A percentile compares a stretch with the other conserved stretches of the same genome.
Conservation (phyloP, 2,329 filamentous ascomycete species). For the Epichloe aotearoae region DNA sequence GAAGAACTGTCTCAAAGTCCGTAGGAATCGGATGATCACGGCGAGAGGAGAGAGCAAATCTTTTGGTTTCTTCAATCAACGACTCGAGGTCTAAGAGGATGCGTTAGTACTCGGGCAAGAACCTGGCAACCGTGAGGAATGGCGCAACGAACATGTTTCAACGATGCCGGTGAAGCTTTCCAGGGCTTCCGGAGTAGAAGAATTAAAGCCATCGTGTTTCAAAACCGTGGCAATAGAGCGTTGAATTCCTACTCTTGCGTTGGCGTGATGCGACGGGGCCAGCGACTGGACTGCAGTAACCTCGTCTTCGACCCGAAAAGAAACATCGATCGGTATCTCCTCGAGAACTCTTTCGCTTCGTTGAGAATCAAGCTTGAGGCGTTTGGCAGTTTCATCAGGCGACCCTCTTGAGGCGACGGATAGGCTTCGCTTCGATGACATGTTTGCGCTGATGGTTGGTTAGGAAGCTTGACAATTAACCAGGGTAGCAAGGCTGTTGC, state of each 20-base stretch:
- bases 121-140: not conserved
- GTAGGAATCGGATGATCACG: constrained; percentile 39
- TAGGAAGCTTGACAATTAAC: not conserved
- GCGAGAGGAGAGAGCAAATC: constrained; percentile 33
- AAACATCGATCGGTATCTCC: not conserved
- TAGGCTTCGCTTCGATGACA: constrained; percentile 25
- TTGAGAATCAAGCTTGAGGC: constrained; percentile 6
- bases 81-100: constrained; percentile 31
- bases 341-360: not conserved
- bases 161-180: constrained; percentile 43
- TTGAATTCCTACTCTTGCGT: constrained; percentile 28
- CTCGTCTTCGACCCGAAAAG: constrained; percentile 7
- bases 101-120: constrained; percentile 8
- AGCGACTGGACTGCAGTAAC: constrained; percentile 10
- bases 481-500: not conserved
- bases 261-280: constrained; percentile 18
- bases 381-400: constrained; percentile 18
- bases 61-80: constrained; percentile 36
- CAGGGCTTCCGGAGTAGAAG: constrained; percentile 40
- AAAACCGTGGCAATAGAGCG: constrained; percentile 43
- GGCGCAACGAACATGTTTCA: constrained; percentile 38
- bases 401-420: constrained; percentile 16
- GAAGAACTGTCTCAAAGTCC: constrained; percentile 43
- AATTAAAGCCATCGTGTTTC: constrained; percentile 44
- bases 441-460: constrained; percentile 6